A percentile compares a stretch with the other conserved stretches of the same genome.
Conservation (phyloP, 257 asterid species). For the Pogostemon cablin region DNA sequence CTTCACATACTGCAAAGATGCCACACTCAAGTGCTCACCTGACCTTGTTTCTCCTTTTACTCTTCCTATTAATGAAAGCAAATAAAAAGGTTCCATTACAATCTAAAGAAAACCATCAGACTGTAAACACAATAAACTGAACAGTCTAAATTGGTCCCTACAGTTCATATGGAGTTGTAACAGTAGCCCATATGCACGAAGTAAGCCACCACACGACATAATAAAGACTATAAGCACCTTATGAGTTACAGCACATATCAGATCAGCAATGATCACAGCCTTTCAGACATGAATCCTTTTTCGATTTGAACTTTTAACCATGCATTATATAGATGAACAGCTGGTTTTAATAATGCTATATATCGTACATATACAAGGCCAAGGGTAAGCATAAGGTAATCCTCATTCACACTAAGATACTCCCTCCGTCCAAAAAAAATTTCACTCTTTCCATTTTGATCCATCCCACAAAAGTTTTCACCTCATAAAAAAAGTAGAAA, state of each 20-base stretch:
- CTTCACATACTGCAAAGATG: constrained; percentile 39
- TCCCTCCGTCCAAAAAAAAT: neutral
- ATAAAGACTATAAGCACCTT: neutral
- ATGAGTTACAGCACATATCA: neutral
- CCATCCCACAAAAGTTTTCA: too few relatives aligned
- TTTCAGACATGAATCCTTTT: neutral
- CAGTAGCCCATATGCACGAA: neutral
- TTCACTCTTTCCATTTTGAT: too few relatives aligned
- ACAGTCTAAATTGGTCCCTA: constrained; percentile 11
- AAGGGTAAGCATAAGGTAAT: neutral
- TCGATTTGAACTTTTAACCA: neutral
- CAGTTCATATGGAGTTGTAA: constrained; percentile 2
- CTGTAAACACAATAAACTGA: neutral
- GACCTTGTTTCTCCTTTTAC: constrained; percentile 45
- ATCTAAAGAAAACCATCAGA: constrained; percentile 20
- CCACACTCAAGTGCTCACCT: constrained; percentile 39
- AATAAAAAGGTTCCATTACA: constrained; percentile 26
- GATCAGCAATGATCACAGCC: neutral
- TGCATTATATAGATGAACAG: neutral
- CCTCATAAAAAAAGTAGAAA: too few relatives aligned
- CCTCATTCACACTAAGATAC: neutral
- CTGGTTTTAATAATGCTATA: neutral
- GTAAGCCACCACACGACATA: neutral
- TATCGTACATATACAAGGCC: neutral
- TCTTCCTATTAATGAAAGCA: constrained; percentile 43